Evolutionary conservation across 2,329 filamentous ascomycete genomes (phyloP).

Genomic region (Teratosphaeria gauchensis): DNA sequence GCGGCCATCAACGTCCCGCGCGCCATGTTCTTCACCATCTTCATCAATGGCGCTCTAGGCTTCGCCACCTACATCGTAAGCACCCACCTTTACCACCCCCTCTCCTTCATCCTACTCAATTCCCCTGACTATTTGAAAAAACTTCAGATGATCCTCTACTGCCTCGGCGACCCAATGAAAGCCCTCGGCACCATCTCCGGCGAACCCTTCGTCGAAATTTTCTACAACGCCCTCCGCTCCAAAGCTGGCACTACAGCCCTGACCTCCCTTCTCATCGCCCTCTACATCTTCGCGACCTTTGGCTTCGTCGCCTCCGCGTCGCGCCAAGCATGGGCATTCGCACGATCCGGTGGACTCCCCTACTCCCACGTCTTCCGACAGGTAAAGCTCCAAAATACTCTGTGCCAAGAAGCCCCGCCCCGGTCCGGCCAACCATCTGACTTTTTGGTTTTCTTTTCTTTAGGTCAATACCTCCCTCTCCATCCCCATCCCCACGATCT

Average conservation of each 20-base stretch:
- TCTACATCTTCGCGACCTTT: not conserved
- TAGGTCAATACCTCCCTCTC: conserved; percentile 7
- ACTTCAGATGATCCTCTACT: conserved; percentile 1
- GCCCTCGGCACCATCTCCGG: not conserved
- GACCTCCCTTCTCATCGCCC: conserved; percentile 22
- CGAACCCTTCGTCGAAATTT: conserved; percentile 24
- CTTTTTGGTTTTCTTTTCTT: not conserved
- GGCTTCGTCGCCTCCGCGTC: conserved; percentile 2
- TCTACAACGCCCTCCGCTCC: conserved; percentile 24
- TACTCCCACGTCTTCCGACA: not conserved
- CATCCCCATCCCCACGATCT: conserved; percentile 4
- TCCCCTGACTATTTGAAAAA: conserved; percentile 28
- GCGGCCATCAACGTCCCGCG: conserved; percentile 30
- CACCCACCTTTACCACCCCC: not conserved
- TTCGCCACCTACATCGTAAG: conserved; percentile 9
- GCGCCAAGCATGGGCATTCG: conserved; percentile 3
- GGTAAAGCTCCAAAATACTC: not conserved
- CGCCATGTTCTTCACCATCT: conserved; percentile 34
- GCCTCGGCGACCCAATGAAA: not conserved
- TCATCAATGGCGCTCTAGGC: conserved; percentile 29
- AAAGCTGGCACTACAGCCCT: conserved; percentile 26
- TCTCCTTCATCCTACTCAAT: conserved; percentile 21
- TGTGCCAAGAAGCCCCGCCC: not conserved
- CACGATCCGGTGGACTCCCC: conserved; percentile 22
- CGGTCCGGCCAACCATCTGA: not conserved